Evolutionary conservation across 2,329 filamentous ascomycete genomes (phyloP).

Genomic region (Pseudogymnoascus sp.): DNA sequence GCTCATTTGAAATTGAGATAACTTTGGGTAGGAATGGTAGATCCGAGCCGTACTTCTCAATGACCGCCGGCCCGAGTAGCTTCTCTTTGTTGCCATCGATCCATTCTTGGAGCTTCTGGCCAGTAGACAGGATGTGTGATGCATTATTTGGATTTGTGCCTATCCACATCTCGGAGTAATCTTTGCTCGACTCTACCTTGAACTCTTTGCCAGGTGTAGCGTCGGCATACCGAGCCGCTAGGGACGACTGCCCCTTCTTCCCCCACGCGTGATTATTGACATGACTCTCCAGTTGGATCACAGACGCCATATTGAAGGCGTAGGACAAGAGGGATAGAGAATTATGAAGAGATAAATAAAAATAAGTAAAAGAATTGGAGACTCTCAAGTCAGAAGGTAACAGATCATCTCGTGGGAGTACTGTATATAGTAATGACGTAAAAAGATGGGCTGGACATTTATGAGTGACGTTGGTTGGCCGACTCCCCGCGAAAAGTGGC

Average conservation of each 20-base stretch:
- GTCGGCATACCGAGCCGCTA: constrained; percentile 56
- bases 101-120: constrained; percentile 56
- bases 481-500: constrained; percentile 3
- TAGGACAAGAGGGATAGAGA: constrained; percentile 8
- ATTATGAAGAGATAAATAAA: constrained; percentile 13
- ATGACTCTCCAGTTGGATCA: constrained; percentile 40
- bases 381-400: neutral
- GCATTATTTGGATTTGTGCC: constrained; percentile 66
- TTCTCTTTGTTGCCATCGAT: constrained; percentile 52
- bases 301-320: constrained; percentile 19
- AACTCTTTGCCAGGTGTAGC: constrained; percentile 56
- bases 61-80: constrained; percentile 54
- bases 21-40: constrained; percentile 70
- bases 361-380: neutral
- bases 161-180: constrained; percentile 68
- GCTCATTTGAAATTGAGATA: constrained; percentile 64
- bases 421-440: constrained; percentile 3
- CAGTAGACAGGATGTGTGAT: constrained; percentile 52
- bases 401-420: neutral
- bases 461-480: constrained; percentile 7
- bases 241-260: constrained; percentile 54
- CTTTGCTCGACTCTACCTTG: constrained; percentile 53
- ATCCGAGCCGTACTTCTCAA: constrained; percentile 53
- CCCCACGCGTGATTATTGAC: constrained; percentile 63
- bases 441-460: constrained; percentile 1